phyloP scores from a whole-genome alignment of 345 rosid species.

The Passiflora organensis region DNA sequence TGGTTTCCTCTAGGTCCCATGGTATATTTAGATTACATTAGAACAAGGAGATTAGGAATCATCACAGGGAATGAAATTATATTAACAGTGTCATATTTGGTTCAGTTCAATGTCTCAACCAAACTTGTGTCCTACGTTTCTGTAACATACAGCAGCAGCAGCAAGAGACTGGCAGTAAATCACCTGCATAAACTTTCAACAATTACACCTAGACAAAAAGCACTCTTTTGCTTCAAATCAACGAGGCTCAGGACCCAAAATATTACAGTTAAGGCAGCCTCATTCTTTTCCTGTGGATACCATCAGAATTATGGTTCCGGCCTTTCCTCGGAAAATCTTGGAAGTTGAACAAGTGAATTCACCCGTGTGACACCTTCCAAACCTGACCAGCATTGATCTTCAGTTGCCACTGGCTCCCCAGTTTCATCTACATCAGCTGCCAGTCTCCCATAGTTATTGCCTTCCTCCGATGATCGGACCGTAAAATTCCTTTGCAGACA shows the following conservation, averaged over 20 bases:
- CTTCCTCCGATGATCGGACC: conserved; percentile 68
- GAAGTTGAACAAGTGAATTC: conserved; percentile 96
- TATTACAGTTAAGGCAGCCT: conserved; percentile 23
- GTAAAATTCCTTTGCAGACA: conserved; percentile 83
- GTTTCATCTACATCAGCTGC: conserved; percentile 34
- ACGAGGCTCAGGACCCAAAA: conserved; percentile 9
- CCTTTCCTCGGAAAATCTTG: conserved; percentile 79
- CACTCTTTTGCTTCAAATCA: conserved; percentile 7
- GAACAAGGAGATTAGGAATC: not conserved
- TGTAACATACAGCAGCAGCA: conserved; percentile 20
- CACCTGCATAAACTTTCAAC: conserved; percentile 17
- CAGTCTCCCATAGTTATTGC: conserved; percentile 33
- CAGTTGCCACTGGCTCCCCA: conserved; percentile 27
- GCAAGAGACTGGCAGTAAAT: conserved; percentile 16
- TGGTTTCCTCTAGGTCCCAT: too few relatives aligned
- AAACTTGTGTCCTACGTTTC: conserved; percentile 14
- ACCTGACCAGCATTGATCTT: conserved; percentile 88
- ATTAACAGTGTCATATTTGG: conserved; percentile 11
- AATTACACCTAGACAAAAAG: conserved; percentile 13
- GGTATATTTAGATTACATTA: too few relatives aligned
- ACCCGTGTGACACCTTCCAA: conserved; percentile 96
- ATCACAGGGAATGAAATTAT: not conserved
- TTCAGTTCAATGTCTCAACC: conserved; percentile 9
- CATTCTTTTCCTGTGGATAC: conserved; percentile 1
- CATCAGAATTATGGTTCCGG: conserved; percentile 30